Evolutionary conservation across 768 basidiomycete species (phyloP), one percentile per base, ranked within the genome.

Genomic region (Boletus insuetus): DNA sequence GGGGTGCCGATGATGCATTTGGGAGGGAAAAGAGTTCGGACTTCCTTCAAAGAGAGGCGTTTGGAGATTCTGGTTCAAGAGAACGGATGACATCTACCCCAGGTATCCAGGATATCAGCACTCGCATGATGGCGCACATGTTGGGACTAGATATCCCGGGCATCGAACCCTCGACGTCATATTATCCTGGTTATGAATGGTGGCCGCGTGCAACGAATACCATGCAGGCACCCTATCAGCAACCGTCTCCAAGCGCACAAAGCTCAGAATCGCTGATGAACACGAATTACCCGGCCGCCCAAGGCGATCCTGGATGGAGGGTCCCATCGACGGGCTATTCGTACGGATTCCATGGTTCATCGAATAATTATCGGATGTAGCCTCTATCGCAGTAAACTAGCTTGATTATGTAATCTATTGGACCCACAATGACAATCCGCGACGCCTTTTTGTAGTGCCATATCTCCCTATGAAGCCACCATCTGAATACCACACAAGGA

Each of bases 51-150:
- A 75, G 71, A 20, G 79, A 78, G 53, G 68, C 63, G 1, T 77
- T 75, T 55, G 69, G 66, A 46, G 64, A 54, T 49, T 53, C 57
- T 46, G 59, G 47, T 46, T 59, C 62, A 51, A 68, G 58, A 46
- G 69, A 62, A 52, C 67, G 50, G 45, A 61, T 59, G 61, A 63
- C 61, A 44, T 51, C 57, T 32, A 53, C 51, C 22, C 44, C 60
- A 22, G 84, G 83, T 37, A 81, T 84, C 29, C 85, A 86, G 62
- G 85, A 85, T 57, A 73, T 86, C 53, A 81, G 80, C 57, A 81
- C 80, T 34, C 78, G 83, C 45, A 77, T 87, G 54, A 86, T 87
- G 84, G 85, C 85, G 14, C 83, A 86, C 61, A 87, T 87, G 84
- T 70, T 87, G 22, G 85, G 84, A 16, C 68, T 86, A 22, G 83